Evolutionary conservation across 768 basidiomycete genomes (phyloP).

Genomic region (Hirschioporus abietinus): DNA sequence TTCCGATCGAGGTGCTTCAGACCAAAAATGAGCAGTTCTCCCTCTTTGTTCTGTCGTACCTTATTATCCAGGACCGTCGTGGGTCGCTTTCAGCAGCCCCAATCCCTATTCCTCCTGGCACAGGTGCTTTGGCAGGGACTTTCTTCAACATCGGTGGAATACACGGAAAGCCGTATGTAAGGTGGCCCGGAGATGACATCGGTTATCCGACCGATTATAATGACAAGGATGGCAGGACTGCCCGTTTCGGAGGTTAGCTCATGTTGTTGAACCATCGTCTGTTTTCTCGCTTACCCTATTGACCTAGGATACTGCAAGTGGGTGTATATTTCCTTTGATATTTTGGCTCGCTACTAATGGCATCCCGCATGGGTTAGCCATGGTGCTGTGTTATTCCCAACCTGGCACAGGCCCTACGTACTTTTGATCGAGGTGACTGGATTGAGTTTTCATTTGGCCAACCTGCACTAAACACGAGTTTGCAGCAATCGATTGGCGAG

Average conservation of each 20-base stretch:
- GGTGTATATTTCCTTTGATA: background rate
- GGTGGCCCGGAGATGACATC: constrained; percentile 37
- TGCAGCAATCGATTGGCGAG: constrained; percentile 25
- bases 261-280: background rate
- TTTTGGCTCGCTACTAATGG: background rate
- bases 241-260: background rate
- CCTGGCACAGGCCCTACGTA: constrained; percentile 52
- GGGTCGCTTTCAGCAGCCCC: background rate
- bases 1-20: constrained; percentile 40
- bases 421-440: constrained; percentile 42
- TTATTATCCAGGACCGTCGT: background rate
- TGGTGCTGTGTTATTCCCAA: constrained; percentile 47
- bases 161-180: constrained; percentile 43
- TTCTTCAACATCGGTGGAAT: constrained; percentile 45
- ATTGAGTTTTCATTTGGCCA: background rate
- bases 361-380: constrained; percentile 39
- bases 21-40: constrained; percentile 41
- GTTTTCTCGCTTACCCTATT: background rate
- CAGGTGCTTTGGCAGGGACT: constrained; percentile 26
- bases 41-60: constrained; percentile 22
- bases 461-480: background rate
- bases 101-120: constrained; percentile 26
- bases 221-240: constrained; percentile 29
- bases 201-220: constrained; percentile 18
- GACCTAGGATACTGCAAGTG: background rate